Percentiles rank a stretch among this genome's conserved stretches.
Conservation (phyloP, 495 filamentous ascomycete species). For the Daldinia childiae region DNA sequence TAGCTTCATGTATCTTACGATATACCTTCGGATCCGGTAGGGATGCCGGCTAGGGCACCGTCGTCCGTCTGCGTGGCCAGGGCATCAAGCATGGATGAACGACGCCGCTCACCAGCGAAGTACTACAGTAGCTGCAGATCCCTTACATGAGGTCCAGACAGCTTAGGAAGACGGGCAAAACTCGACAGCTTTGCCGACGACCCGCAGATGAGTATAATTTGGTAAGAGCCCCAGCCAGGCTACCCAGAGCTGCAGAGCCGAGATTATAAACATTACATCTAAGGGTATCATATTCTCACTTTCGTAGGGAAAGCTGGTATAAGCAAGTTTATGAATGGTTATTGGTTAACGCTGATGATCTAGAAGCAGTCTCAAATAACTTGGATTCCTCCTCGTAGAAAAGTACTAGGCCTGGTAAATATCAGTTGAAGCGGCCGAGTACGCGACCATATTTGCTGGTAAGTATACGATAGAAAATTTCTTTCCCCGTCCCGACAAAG, state of each 20-base stretch:
- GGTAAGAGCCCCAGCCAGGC: neutral
- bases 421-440: neutral
- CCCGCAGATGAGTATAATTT: conserved; percentile 13
- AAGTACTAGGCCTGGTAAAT: neutral
- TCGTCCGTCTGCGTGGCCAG: conserved; percentile 10
- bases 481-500: conserved; percentile 27
- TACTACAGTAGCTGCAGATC: conserved; percentile 35
- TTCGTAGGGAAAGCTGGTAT: conserved; percentile 6
- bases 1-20: conserved; percentile 27
- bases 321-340: conserved; percentile 4
- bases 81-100: conserved; percentile 25
- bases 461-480: neutral
- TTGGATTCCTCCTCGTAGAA: neutral
- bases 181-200: conserved; percentile 25
- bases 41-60: conserved; percentile 21
- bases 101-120: conserved; percentile 13
- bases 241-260: conserved; percentile 5
- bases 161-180: conserved; percentile 1
- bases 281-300: conserved; percentile 12
- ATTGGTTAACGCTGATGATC: conserved; percentile 16
- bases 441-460: neutral
- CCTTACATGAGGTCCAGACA: conserved; percentile 10
- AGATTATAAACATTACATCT: conserved; percentile 4
- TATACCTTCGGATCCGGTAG: conserved; percentile 23
- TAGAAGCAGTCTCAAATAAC: conserved; percentile 9